Percentiles rank a stretch among this genome's conserved stretches.
Conservation (phyloP, 371 early-diverging fungal genomes). For the Funneliformis caledonium region DNA sequence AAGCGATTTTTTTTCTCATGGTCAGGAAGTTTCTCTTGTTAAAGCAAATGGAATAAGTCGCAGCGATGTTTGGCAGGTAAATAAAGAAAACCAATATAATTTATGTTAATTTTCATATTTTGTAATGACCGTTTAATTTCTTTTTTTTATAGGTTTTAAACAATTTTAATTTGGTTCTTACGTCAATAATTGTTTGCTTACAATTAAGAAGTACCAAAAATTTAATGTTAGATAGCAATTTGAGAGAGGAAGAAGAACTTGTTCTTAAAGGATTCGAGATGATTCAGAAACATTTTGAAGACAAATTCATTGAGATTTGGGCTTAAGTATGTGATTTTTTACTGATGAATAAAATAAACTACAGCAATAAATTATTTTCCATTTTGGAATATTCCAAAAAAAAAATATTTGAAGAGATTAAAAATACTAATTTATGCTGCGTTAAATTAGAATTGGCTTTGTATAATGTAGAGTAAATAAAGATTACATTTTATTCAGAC, state of each 20-base stretch:
- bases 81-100: background rate
- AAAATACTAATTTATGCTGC: no score
- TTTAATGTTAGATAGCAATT: no score
- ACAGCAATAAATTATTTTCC: no score
- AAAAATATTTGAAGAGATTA: no score
- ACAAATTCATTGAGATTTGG: background rate
- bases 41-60: conserved; percentile 10
- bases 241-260: background rate
- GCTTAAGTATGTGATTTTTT: background rate
- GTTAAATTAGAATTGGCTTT: no score
- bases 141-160: background rate
- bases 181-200: background rate
- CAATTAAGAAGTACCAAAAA: background rate
- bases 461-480: no score
- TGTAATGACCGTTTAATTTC: background rate
- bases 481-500: no score
- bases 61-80: conserved; percentile 19
- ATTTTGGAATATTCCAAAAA: no score
- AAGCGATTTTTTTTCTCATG: conserved; percentile 13
- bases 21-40: background rate
- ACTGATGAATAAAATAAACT: no score
- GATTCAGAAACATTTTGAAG: background rate
- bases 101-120: background rate
- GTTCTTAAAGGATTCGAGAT: conserved; percentile 7
- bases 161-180: background rate